Base-by-base conservation (phyloP, 75 land plant species). In the Cupressus sempervirens region DNA sequence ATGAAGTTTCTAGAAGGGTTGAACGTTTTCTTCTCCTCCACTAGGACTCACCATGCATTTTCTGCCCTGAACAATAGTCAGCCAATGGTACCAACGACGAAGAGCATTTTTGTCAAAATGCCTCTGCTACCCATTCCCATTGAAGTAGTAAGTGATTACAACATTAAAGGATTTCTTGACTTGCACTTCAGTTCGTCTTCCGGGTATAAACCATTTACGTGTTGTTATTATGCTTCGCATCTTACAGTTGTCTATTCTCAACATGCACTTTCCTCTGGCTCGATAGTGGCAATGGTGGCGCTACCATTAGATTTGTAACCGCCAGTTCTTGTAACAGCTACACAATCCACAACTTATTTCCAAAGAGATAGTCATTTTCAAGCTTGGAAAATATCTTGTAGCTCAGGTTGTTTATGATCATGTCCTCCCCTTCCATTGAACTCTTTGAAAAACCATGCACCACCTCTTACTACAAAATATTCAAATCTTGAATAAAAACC, bases 61-160 rank as follows among this genome's bases (percentile, higher is more conserved):
- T n/a, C n/a, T n/a, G n/a, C n/a, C n/a, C n/a, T n/a, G n/a, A n/a
- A n/a, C n/a, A n/a, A n/a, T n/a, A n/a, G n/a, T n/a, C n/a, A n/a
- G 72, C 91, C 89, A 41, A 79, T 65, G 80, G 90, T 90, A 50
- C 77, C 77, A 38, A 85, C 84, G 6, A 95, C 89, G 83, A 88
- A 74, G 29, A 97, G 88, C 94, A 97, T 88, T 34, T 88, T 86
- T 1, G 98, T 93, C 46, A 94, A 85, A 45, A 97, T 3, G 29
- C 95, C 99, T 35, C 99, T 98, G 40, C 92, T 86, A 23, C 95
- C 94, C 1, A 97, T 94, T 54, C 99, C 99, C 65, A 83, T 98
- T 98, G 86, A 98, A 98, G 84, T 89, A 94, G 82, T 98, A 96
- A 2, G 93, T 88, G 81, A 96, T 91, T 16, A 87, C 82, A 45